These are phyloP conservation scores for Sporobolomyces phaffii DNA, from an alignment of 768 basidiomycete species.

Conservation along the genomic window DNA sequence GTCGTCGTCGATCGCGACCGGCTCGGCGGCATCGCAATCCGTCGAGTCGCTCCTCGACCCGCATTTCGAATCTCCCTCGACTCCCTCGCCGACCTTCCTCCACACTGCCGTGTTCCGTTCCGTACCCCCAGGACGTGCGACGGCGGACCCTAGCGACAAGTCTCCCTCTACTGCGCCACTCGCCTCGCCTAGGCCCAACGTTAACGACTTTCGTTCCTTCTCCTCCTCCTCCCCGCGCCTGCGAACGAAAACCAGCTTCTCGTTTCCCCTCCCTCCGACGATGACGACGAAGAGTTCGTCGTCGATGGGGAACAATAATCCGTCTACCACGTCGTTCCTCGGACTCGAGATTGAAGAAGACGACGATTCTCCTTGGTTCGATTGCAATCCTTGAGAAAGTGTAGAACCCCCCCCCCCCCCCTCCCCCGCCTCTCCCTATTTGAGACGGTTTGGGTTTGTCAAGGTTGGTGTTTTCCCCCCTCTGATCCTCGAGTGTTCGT, in stretches of 20 bases:
- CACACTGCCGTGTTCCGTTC: not conserved
- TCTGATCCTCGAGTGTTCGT: no score
- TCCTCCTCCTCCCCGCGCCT: no score
- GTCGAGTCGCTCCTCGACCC: not conserved
- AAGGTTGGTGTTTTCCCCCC: not conserved
- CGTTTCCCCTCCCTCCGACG: not conserved
- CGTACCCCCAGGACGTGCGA: not conserved
- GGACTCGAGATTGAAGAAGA: constrained; percentile 3
- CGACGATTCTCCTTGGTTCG: constrained; percentile 1
- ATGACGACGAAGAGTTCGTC: no score
- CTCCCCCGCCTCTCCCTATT: not conserved
- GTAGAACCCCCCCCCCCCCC: no score
- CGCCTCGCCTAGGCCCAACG: no score
- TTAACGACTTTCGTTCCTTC: no score
- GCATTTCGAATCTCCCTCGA: constrained; percentile 1
- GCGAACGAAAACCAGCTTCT: not conserved
- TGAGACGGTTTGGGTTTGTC: not conserved
- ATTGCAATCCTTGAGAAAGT: not conserved
- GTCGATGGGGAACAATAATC: not conserved
- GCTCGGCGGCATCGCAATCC: not conserved
- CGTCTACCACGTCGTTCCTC: no score
- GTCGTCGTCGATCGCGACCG: not conserved
- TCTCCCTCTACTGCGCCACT: no score
- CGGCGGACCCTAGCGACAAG: no score
- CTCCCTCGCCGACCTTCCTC: not conserved